These are phyloP conservation scores for Amniculicola lignicola DNA, from an alignment of 495 filamentous ascomycete genomes.

Conservation along the genomic window DNA sequence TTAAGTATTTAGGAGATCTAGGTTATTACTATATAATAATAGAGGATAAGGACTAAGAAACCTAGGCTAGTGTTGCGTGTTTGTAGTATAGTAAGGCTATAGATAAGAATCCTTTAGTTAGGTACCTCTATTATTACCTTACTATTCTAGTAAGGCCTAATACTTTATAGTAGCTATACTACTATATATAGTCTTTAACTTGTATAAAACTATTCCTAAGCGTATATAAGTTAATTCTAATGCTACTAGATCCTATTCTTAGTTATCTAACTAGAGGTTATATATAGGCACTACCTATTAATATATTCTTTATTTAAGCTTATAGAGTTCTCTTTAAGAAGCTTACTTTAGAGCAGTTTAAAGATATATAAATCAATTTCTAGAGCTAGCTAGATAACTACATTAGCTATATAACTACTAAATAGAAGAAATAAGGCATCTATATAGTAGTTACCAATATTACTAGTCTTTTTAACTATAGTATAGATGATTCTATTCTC, in stretches of 20 bases:
- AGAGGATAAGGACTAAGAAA: slow-evolving; percentile 67
- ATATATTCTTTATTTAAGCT: slow-evolving; percentile 56
- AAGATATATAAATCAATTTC: slow-evolving; percentile 49
- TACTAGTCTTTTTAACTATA: slow-evolving; percentile 55
- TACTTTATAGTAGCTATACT: slow-evolving; percentile 66
- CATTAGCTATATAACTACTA: slow-evolving; percentile 51
- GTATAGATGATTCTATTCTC: too few species aligned
- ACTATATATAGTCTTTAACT: slow-evolving; percentile 50
- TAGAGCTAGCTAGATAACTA: slow-evolving; percentile 53
- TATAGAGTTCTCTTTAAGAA: slow-evolving; percentile 63
- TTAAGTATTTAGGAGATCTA: slow-evolving; percentile 79
- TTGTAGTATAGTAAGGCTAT: slow-evolving; percentile 77
- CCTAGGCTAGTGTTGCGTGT: slow-evolving; percentile 68
- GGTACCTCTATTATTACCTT: slow-evolving; percentile 76
- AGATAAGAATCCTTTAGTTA: slow-evolving; percentile 62
- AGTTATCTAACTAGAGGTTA: background rate
- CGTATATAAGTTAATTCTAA: slow-evolving; percentile 64
- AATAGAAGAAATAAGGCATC: slow-evolving; percentile 63
- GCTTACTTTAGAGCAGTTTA: slow-evolving; percentile 47
- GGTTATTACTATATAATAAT: slow-evolving; percentile 71
- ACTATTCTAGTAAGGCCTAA: slow-evolving; percentile 78
- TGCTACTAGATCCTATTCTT: slow-evolving; percentile 58
- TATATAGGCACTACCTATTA: slow-evolving; percentile 17
- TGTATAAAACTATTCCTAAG: slow-evolving; percentile 33
- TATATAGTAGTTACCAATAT: slow-evolving; percentile 50